Conservation (phyloP, 495 filamentous ascomycete genomes). For the Saxophila tyrrhenica region DNA sequence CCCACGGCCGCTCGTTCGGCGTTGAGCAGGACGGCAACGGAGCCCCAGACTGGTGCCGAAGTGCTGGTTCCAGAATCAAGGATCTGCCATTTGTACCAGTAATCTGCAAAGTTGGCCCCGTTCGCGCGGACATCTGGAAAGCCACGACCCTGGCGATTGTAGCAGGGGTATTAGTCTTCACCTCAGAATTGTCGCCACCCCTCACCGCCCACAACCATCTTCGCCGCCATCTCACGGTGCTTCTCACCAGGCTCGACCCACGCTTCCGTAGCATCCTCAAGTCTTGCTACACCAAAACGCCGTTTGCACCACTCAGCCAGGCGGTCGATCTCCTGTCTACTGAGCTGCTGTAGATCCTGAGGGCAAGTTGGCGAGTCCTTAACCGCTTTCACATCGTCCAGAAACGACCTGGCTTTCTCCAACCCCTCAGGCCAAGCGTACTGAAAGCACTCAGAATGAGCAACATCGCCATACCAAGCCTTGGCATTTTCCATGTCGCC, state of each 20-base stretch:
- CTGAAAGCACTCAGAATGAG: conserved; percentile 24
- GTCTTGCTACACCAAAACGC: conserved; percentile 28
- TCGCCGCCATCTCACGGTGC: conserved; percentile 21
- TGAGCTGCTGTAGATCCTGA: background rate
- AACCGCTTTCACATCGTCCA: conserved; percentile 21
- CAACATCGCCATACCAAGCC: conserved; percentile 35
- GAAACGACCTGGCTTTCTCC: conserved; percentile 11
- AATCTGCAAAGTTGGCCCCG: too few relatives aligned
- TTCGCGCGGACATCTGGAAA: too few relatives aligned
- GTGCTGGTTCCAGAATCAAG: too few relatives aligned
- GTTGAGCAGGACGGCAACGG: too few relatives aligned
- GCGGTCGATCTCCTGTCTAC: conserved; percentile 25
- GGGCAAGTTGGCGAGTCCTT: conserved; percentile 21
- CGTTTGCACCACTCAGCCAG: conserved; percentile 29
- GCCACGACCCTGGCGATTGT: too few relatives aligned
- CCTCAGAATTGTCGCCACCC: conserved; percentile 22
- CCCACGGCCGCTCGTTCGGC: too few relatives aligned
- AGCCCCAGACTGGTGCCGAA: too few relatives aligned
- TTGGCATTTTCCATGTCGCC: conserved; percentile 36
- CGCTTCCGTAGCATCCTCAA: conserved; percentile 28
- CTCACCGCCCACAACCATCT: conserved; percentile 20
- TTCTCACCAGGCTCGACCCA: conserved; percentile 31
- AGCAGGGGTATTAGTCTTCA: background rate
- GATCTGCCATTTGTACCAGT: too few relatives aligned
- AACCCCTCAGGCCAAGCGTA: conserved; percentile 18